A percentile compares a stretch with the other conserved stretches of the same genome.
These are phyloP conservation scores for Patellifolia procumbens DNA, from an alignment of 179 eudicot genomes.

Conservation along the genomic window DNA sequence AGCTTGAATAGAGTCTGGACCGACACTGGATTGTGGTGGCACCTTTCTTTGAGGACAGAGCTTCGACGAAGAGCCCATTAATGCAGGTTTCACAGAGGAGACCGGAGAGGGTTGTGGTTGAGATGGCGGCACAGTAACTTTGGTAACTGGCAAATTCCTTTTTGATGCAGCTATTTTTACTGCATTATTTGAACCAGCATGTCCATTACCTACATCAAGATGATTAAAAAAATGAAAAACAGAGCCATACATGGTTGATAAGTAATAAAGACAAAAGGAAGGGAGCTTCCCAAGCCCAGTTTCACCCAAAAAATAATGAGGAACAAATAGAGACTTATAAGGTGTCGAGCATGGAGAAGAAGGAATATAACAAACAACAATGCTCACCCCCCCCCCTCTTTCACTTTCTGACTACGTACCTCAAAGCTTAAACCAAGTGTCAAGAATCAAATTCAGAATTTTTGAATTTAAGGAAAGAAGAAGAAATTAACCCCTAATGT, in stretches of 20 bases:
- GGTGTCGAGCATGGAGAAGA: no score
- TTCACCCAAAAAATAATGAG: no score
- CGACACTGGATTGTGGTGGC: conserved; percentile 31
- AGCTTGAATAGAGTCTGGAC: conserved; percentile 51
- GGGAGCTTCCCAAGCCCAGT: no score
- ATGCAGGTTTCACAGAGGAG: conserved; percentile 16
- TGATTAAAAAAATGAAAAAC: not conserved
- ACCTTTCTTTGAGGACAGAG: conserved; percentile 37
- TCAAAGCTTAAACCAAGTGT: no score
- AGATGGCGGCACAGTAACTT: conserved; percentile 24
- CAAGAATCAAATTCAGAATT: no score
- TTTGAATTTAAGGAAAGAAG: no score
- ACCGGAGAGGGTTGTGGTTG: conserved; percentile 8
- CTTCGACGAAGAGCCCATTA: conserved; percentile 23
- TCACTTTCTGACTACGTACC: no score
- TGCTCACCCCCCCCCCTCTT: no score
- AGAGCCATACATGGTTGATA: not conserved
- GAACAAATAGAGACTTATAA: no score
- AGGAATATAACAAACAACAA: no score
- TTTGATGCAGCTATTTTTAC: conserved; percentile 26
- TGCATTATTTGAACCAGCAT: conserved; percentile 35
- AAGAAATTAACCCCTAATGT: no score
- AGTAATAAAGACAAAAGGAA: not conserved
- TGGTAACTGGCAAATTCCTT: conserved; percentile 29
- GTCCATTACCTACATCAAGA: conserved; percentile 32